Evolutionary conservation across 441 rosid species (phyloP).

Genomic region (Melastoma candidum): DNA sequence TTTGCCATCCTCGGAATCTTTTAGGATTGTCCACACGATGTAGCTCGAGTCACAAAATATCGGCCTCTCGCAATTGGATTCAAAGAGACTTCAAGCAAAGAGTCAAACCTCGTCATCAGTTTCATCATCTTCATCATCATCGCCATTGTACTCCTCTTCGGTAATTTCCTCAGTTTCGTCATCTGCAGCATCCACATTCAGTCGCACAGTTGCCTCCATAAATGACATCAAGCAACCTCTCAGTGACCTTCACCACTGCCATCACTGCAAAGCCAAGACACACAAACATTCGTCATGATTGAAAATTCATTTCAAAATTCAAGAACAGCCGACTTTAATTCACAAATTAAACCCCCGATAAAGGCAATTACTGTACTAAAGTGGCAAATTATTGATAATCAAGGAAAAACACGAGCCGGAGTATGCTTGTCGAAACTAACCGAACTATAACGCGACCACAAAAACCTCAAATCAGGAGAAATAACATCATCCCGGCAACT

Average conservation of each 20-base stretch:
- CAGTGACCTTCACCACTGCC: constrained; percentile 52
- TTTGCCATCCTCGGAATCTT: constrained; percentile 75
- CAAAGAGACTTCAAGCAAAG: background rate
- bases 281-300: constrained; percentile 7
- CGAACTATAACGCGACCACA: constrained; percentile 23
- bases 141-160: constrained; percentile 22
- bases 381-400: background rate
- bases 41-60: constrained; percentile 1
- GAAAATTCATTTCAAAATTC: background rate
- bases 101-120: constrained; percentile 46
- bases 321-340: background rate
- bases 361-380: no score
- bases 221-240: constrained; percentile 53
- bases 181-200: constrained; percentile 50
- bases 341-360: background rate
- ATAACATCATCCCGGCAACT: no score
- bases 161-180: constrained; percentile 40
- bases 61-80: background rate
- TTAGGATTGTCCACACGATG: constrained; percentile 7
- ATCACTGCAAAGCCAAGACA: constrained; percentile 36
- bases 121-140: constrained; percentile 30
- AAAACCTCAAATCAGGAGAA: no score
- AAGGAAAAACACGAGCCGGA: background rate
- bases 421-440: constrained; percentile 22
- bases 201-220: constrained; percentile 42